phyloP scores from a whole-genome alignment of 2,329 filamentous ascomycete genomes.

The Colletotrichum musicola region DNA sequence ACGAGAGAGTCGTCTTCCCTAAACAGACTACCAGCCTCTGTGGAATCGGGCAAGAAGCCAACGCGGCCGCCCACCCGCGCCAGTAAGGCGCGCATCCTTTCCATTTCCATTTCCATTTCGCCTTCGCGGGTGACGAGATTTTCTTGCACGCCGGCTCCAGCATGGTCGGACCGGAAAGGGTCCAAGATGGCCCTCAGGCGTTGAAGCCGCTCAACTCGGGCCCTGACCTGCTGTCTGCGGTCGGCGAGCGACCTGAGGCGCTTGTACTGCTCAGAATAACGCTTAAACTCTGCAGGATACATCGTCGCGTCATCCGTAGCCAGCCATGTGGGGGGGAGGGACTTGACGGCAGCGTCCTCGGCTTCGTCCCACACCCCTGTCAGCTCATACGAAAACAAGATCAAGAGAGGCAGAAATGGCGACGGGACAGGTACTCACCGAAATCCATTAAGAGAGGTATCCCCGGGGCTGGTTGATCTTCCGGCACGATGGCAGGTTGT shows the following conservation, averaged over 20 bases:
- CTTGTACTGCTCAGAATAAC: constrained; percentile 64
- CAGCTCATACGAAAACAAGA: background rate
- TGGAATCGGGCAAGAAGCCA: constrained; percentile 49
- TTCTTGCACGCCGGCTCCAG: constrained; percentile 65
- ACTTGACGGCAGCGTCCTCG: constrained; percentile 56
- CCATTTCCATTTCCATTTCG: constrained; percentile 74
- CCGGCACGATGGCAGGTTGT: constrained; percentile 48
- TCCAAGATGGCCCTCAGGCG: constrained; percentile 64
- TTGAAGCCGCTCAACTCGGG: constrained; percentile 61
- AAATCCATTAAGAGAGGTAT: constrained; percentile 59
- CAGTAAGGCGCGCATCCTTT: constrained; percentile 74
- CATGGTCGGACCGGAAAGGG: constrained; percentile 56
- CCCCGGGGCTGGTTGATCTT: constrained; percentile 55
- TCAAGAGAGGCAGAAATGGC: background rate
- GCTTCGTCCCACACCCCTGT: constrained; percentile 46
- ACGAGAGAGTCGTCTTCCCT: constrained; percentile 42
- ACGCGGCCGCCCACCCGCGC: constrained; percentile 70
- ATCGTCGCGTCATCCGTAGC: constrained; percentile 51
- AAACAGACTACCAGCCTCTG: constrained; percentile 32
- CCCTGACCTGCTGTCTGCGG: constrained; percentile 53
- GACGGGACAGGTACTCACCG: constrained; percentile 48
- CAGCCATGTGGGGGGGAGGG: constrained; percentile 63
- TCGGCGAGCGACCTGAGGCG: constrained; percentile 64
- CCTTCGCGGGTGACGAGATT: constrained; percentile 76
- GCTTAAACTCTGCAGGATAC: constrained; percentile 60